Base-by-base conservation (phyloP, 495 filamentous ascomycete genomes). In the Neurospora tetraspora region DNA sequence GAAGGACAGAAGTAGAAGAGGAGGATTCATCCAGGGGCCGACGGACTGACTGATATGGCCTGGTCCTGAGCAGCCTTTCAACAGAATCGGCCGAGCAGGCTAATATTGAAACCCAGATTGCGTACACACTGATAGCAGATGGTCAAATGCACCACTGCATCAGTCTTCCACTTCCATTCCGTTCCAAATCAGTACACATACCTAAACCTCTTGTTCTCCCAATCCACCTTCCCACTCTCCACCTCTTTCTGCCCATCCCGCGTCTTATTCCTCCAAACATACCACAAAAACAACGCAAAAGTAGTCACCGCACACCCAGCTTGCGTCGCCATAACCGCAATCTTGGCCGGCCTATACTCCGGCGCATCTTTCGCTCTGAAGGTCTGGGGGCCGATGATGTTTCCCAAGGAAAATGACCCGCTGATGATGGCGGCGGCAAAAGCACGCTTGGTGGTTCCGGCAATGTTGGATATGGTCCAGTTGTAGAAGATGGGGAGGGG, bases 381-480 rank as follows among this genome's bases (percentile, higher is more conserved):
- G 4, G 89, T 91, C 78, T 91, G 89, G 5, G 90, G 90, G 0
- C 90, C 88, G 76, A 91, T 90, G 74, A 91, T 90, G 74, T 88
- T 91, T 6, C 89, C 90, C 14, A 91, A 77, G 20, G 86, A 88
- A 81, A 91, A 91, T 18, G 85, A 85, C 14, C 84, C 87, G 23
- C 85, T 82, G 43, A 91, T 79, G 23, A 91, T 78, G 23, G 89
- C 86, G 16, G 86, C 76, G 14, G 79, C 79, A 38, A 82, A 82
- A 71, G 81, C 80, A 11, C 80, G 80, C 77, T 83, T 83, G 68
- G 81, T 83, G 27, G 75, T 71, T 4, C 81, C 81, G 68, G 73
- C 77, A n/a, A 81, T 47, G 77, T 83, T 83, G 75, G 80, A 78
- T 18, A 78, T 75, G 11, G 75, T 78, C 81, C 80, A 82, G 72